Evolutionary conservation across 2,329 filamentous ascomycete genomes (phyloP), one percentile per base, ranked within the genome.

Genomic region (Diaporthe batatas): DNA sequence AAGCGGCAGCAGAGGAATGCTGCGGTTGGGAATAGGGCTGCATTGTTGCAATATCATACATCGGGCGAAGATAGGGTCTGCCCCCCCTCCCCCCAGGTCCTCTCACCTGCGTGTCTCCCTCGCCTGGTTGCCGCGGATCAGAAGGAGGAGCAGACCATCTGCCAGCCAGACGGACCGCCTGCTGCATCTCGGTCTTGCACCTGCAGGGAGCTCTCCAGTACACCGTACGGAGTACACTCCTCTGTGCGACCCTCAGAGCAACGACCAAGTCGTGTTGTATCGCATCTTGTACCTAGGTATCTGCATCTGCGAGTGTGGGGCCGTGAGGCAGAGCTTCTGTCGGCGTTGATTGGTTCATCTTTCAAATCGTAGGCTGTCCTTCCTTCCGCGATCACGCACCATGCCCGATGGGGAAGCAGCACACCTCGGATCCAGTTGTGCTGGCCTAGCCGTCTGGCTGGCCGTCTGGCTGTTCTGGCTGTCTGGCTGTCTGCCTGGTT

Each of bases 41-140:
- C 73, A 74, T 74, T 65, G 71, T 74, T 73, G 71, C 73, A 73
- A 70, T 74, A 44, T 42, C 47, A 62, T 25, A 70, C 58, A 59
- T 70, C 62, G 62, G 62, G 18, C 62, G 62, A 67, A 67, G 47
- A 67, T 67, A 29, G 47, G 62, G 32, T 53, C 44, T 10, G 10
- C 39, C 29, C 42, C 34, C 29, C 18, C 39, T 21, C 42, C 34
- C 59, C 58, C 42, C 18, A n/a, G 59, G 25, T 12, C 57, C 6
- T 42, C 36, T 51, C 21, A 25, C 12, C 62, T 65, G 62, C 62
- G n/a, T 49, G 42, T 44, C 42, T 47, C 44, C 44, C 16, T 16
- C n/a, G 29, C 21, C 14, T 65, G 36, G 62, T 36, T n/a, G 32
- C 51, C 44, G 47, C 12, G 21, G 62, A 29, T 1, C 29, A 65